Evolutionary conservation across 2,329 filamentous ascomycete genomes (phyloP), one percentile per base, ranked within the genome.

Genomic region (Pseudogymnoascus sp.): DNA sequence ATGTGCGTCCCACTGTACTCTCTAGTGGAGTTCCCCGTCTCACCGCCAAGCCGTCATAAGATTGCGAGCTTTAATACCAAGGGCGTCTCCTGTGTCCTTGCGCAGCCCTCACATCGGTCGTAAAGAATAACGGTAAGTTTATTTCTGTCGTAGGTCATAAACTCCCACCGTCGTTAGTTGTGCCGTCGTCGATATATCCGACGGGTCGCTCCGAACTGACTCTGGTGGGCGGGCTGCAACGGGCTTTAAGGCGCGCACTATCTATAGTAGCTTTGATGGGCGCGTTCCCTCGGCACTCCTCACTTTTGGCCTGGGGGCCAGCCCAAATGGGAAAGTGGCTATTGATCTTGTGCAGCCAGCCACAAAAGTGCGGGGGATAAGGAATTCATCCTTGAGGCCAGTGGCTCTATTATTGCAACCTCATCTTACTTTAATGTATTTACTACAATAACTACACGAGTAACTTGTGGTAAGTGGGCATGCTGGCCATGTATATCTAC

Each of bases 21-120:
- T 30, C 43, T 33, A 35, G 47, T 54, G 47, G 28, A 14, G 47
- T 14, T 54, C 6, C 25, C 47, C 47, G 47, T 54, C 47, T 54
- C n/a, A 54, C 47, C 16, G 47, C 47, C 47, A 54, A 54, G 47
- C 47, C 28, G 28, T 54, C 47, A 54, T 35, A 54, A 54, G 47
- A 33, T 54, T 54, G 20, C 47, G 11, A 54, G n/a, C 47, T 35
- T 18, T 18, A 20, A 54, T 50, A 30, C n/a, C 43, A 50, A 25
- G 41, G 25, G 16, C 25, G 25, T 33, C n/a, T 25, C 18, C 18
- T 18, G 18, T 18, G 18, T 14, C 4, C 43, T 50, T 30, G 9
- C 47, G 18, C 43, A 20, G 3, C 20, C 9, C 9, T 35, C 47
- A 54, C 47, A 33, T 54, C n/a, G 30, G 47, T 54, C 4, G 47